These are phyloP conservation scores for Rhododendron ferrugineum DNA, from an alignment of 148 eudicot species.

Conservation along the genomic window DNA sequence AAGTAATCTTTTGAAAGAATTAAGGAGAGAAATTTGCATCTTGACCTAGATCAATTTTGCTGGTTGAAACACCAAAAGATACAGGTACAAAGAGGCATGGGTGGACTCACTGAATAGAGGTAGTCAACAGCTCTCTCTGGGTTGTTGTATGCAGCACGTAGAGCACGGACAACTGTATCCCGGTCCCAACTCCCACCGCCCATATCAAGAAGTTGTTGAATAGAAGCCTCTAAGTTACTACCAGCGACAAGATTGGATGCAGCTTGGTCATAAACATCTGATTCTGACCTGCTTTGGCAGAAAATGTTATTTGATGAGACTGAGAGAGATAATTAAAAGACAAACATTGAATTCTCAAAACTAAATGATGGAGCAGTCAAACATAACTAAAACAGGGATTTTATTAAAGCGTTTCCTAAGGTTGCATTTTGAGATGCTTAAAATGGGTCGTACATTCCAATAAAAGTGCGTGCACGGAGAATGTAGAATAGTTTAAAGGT, in stretches of 20 bases:
- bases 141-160: constrained; percentile 85
- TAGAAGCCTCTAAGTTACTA: constrained; percentile 48
- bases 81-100: not conserved
- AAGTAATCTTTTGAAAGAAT: too few species aligned
- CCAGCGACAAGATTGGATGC: constrained; percentile 90
- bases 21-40: too few species aligned
- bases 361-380: not conserved
- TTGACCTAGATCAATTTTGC: too few species aligned
- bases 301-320: not conserved
- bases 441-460: not conserved
- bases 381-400: not conserved
- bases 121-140: constrained; percentile 96
- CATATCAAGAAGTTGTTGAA: constrained; percentile 88
- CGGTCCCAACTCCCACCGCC: constrained; percentile 95
- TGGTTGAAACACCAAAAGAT: too few species aligned
- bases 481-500: not conserved
- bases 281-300: constrained; percentile 29
- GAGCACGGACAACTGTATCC: constrained; percentile 76
- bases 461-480: not conserved
- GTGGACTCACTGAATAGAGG: constrained; percentile 61
- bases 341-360: not conserved
- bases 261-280: constrained; percentile 74
- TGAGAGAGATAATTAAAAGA: not conserved
- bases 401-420: not conserved
- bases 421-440: not conserved